Conservation (phyloP, 495 filamentous ascomycete species). For the Cercophora sp. region DNA sequence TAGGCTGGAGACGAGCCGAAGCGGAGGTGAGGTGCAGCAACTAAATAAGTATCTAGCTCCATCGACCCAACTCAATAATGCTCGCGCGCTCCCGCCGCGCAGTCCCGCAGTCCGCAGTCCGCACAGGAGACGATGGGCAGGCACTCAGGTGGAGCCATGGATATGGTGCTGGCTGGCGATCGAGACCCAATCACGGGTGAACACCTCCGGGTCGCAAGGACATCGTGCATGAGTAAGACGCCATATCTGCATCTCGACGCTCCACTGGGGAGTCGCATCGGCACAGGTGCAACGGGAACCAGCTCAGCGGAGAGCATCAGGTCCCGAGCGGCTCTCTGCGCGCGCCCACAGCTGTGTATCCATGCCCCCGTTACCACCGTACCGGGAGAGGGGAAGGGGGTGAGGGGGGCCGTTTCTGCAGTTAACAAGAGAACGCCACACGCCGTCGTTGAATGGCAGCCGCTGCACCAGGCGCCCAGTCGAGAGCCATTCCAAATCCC, state of each 20-base stretch:
- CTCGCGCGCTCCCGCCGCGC: too few species aligned
- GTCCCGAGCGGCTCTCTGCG: constrained; percentile 6
- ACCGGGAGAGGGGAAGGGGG: constrained; percentile 4
- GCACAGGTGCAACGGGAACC: constrained; percentile 8
- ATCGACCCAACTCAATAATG: too few species aligned
- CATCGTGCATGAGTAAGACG: constrained; percentile 24
- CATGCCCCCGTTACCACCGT: constrained; percentile 10
- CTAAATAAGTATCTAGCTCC: too few species aligned
- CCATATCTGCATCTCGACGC: constrained; percentile 26
- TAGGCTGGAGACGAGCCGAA: too few species aligned
- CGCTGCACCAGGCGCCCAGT: background rate
- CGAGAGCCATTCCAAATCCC: too few species aligned
- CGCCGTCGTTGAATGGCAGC: background rate
- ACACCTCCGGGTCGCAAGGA: constrained; percentile 16
- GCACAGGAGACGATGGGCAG: background rate
- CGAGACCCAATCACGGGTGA: constrained; percentile 21
- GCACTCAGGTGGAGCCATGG: constrained; percentile 22
- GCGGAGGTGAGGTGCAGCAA: too few species aligned
- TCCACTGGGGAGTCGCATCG: constrained; percentile 15
- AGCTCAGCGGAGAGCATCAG: constrained; percentile 9
- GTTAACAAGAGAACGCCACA: background rate
- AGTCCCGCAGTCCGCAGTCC: background rate
- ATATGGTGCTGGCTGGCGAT: constrained; percentile 4
- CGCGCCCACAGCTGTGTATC: too few species aligned
- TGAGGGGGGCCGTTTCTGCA: background rate